Evolutionary conservation across 768 basidiomycete species (phyloP).

Genomic region (Lentinula guzmanii): DNA sequence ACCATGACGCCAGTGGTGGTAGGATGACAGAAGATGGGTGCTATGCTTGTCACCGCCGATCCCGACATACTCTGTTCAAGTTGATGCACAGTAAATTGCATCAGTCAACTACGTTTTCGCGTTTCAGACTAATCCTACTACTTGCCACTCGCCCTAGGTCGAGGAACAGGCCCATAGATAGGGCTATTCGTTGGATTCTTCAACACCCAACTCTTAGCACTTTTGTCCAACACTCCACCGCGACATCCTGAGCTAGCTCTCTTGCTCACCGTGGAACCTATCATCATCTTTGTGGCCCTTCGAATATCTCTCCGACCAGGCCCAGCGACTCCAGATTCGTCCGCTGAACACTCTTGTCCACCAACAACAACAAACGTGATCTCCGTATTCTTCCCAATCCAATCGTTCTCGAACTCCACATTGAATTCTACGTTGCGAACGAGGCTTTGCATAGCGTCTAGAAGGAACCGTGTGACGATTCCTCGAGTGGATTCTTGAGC

Average conservation of each 20-base stretch:
- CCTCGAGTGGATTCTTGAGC: neutral
- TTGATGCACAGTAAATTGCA: too few relatives aligned
- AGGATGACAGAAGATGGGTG: too few relatives aligned
- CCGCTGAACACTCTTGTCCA: neutral
- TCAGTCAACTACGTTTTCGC: too few relatives aligned
- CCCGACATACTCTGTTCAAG: too few relatives aligned
- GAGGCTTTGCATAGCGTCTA: neutral
- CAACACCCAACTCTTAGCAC: neutral
- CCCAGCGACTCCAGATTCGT: neutral
- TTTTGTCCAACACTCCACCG: neutral
- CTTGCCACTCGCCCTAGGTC: neutral
- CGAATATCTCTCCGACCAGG: neutral
- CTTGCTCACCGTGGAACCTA: neutral
- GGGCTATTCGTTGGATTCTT: neutral
- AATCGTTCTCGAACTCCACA: neutral
- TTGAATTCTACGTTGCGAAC: neutral
- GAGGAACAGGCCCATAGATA: neutral
- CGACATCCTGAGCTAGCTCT: neutral
- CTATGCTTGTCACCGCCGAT: too few relatives aligned
- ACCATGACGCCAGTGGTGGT: too few relatives aligned
- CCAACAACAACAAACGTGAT: neutral
- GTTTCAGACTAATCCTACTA: too few relatives aligned
- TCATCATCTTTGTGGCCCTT: neutral
- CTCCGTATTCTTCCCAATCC: neutral
- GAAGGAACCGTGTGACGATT: neutral